Percentiles rank a stretch among this genome's conserved stretches.
Conservation (phyloP, 495 filamentous ascomycete species). For the Lophium mytilinum region DNA sequence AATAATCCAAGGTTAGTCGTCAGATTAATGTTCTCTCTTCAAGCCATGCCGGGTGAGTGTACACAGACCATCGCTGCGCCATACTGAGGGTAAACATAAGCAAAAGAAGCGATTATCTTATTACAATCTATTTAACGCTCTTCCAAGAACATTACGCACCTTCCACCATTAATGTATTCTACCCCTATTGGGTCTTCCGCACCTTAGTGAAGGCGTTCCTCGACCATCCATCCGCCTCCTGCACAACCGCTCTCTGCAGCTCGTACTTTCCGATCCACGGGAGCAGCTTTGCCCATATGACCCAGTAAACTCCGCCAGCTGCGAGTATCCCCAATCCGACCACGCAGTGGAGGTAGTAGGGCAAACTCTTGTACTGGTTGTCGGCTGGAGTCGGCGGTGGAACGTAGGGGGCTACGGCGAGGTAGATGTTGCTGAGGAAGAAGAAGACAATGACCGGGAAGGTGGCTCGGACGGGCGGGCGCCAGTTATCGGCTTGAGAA, state of each 20-base stretch:
- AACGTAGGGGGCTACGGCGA: constrained; percentile 44
- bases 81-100: too few species aligned
- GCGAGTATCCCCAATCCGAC: constrained; percentile 43
- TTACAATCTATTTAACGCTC: too few species aligned
- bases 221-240: constrained; percentile 40
- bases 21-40: too few species aligned
- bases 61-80: too few species aligned
- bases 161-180: too few species aligned
- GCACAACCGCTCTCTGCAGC: constrained; percentile 22
- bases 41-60: too few species aligned
- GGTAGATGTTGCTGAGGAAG: constrained; percentile 44
- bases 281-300: constrained; percentile 40
- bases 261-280: constrained; percentile 34
- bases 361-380: constrained; percentile 43
- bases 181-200: not conserved
- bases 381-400: constrained; percentile 31
- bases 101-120: too few species aligned
- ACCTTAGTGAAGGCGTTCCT: constrained; percentile 31
- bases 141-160: too few species aligned
- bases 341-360: constrained; percentile 45
- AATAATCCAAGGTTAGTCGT: too few species aligned
- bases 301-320: constrained; percentile 45
- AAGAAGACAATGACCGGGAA: constrained; percentile 39
- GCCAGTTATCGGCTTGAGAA: constrained; percentile 36
- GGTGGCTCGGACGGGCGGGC: constrained; percentile 37